Evolutionary conservation across 1,284 basidiomycete species (phyloP).

Genomic region (Puccinia hordei): DNA sequence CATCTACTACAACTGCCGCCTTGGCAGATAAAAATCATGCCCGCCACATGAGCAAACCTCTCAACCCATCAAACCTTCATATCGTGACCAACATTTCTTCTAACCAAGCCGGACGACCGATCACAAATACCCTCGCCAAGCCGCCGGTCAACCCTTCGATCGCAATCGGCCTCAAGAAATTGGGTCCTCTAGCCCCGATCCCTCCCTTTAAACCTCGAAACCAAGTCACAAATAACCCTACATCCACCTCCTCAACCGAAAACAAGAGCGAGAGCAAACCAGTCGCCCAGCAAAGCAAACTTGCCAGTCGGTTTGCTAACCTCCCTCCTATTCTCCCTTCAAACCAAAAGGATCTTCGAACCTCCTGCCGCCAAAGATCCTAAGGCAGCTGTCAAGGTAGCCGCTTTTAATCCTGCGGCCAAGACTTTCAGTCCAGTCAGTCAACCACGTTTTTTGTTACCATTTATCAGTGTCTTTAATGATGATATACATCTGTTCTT

Average conservation of each 20-base stretch:
- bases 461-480: background rate
- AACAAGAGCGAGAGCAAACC: conserved; percentile 17
- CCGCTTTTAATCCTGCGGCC: conserved; percentile 56
- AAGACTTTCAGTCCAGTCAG: conserved; percentile 55
- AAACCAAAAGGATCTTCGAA: conserved; percentile 64
- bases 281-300: conserved; percentile 19
- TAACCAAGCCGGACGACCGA: conserved; percentile 43
- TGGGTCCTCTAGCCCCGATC: conserved; percentile 35
- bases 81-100: conserved; percentile 20
- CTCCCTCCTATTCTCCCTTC: conserved; percentile 89
- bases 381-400: conserved; percentile 57
- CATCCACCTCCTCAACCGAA: background rate
- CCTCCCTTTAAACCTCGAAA: conserved; percentile 50
- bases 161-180: conserved; percentile 51
- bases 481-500: background rate
- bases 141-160: conserved; percentile 55
- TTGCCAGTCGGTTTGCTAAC: conserved; percentile 58
- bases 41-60: conserved; percentile 50
- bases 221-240: background rate
- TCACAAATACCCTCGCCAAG: conserved; percentile 53
- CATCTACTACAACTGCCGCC: conserved; percentile 73
- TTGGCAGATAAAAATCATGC: conserved; percentile 70
- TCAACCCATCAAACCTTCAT: conserved; percentile 51
- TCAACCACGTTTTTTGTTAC: background rate
- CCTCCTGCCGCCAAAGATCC: conserved; percentile 34